A percentile compares a stretch with the other conserved stretches of the same genome.
phyloP scores from a whole-genome alignment of 768 basidiomycete genomes.

The Stropharia rugosoannulata region DNA sequence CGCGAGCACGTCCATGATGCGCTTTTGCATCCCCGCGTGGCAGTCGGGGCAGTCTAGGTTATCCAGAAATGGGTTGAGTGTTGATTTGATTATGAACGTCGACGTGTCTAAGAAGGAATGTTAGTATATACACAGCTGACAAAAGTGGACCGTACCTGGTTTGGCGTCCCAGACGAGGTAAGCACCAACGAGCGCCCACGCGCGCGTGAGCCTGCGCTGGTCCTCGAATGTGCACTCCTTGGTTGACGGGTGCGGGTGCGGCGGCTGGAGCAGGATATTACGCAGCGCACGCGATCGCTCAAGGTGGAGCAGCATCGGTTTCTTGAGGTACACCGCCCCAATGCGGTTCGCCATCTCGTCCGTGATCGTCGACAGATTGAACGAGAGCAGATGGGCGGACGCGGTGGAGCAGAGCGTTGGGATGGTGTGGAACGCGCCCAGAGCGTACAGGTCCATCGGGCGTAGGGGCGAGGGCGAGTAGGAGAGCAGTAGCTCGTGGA shows the following conservation, averaged over 20 bases:
- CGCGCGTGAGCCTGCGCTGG: constrained; percentile 24
- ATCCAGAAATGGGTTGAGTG: constrained; percentile 47
- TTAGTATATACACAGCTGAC: no score
- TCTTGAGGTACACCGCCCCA: constrained; percentile 40
- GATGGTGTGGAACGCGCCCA: constrained; percentile 34
- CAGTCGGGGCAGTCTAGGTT: constrained; percentile 48
- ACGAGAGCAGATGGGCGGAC: constrained; percentile 40
- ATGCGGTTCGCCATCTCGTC: constrained; percentile 37
- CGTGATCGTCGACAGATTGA: constrained; percentile 30
- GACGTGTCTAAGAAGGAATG: constrained; percentile 41
- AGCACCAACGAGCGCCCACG: constrained; percentile 28
- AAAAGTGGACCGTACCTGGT: constrained; percentile 14
- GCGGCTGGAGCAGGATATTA: constrained; percentile 20
- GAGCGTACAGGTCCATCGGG: constrained; percentile 40
- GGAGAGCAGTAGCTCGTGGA: constrained; percentile 31
- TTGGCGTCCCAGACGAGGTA: constrained; percentile 27
- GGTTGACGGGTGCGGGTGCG: constrained; percentile 22
- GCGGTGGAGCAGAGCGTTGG: constrained; percentile 35
- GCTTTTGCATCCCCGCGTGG: constrained; percentile 37
- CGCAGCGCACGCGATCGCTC: constrained; percentile 35
- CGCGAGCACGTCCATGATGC: constrained; percentile 44
- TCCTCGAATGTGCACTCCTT: constrained; percentile 21
- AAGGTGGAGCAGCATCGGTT: constrained; percentile 37
- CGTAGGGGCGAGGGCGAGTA: constrained; percentile 30
- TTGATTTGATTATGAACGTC: constrained; percentile 43